Evolutionary conservation across 164 flowering plant genomes (phyloP).

Genomic region (Chimonanthus salicifolius): DNA sequence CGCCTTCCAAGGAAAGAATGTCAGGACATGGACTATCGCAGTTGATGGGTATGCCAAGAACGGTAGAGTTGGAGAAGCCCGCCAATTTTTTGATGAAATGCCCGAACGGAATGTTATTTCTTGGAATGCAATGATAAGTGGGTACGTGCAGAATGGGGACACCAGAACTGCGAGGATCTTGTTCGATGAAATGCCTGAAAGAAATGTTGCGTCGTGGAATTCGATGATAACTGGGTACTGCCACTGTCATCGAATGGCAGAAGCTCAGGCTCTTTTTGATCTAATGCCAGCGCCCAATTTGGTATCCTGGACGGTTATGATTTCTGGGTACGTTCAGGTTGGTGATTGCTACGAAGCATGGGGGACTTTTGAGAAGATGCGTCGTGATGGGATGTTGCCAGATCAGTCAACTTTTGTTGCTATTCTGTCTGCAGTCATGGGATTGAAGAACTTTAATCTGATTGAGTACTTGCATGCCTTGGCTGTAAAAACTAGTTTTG

Average conservation of each 20-base stretch:
- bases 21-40: conserved; percentile 31
- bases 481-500: conserved; percentile 29
- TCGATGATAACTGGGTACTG: conserved; percentile 34
- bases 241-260: conserved; percentile 19
- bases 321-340: conserved; percentile 31
- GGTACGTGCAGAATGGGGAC: conserved; percentile 34
- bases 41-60: conserved; percentile 26
- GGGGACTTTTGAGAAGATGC: conserved; percentile 23
- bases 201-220: conserved; percentile 34
- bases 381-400: conserved; percentile 16
- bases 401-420: conserved; percentile 33
- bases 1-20: conserved; percentile 21
- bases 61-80: conserved; percentile 31
- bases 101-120: conserved; percentile 33
- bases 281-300: conserved; percentile 24
- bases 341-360: conserved; percentile 26
- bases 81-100: conserved; percentile 29
- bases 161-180: conserved; percentile 21
- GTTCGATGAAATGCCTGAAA: conserved; percentile 37
- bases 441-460: conserved; percentile 24
- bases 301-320: conserved; percentile 35
- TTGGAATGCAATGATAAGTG: conserved; percentile 45
- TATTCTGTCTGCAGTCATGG: conserved; percentile 18
- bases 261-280: conserved; percentile 30
- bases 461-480: conserved; percentile 17